Evolutionary conservation across 305 asterid species (phyloP), one percentile per base, ranked within the genome.

Genomic region (Fraxinus greggii): DNA sequence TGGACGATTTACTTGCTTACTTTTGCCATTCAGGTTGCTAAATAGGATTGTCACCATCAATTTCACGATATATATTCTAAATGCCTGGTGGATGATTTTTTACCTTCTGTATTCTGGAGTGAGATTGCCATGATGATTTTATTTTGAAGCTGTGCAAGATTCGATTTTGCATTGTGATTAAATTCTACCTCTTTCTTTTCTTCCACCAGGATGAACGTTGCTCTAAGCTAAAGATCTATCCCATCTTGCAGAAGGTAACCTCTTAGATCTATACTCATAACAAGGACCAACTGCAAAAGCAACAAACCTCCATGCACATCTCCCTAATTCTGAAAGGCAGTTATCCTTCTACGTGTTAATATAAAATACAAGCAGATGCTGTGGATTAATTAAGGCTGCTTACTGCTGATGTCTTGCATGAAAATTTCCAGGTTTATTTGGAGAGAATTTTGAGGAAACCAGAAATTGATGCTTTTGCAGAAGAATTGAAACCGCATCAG

Each of bases 401-500:
- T 40, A 72, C 51, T 8, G 54, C 29, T 86, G 74, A 75, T 48
- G 75, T 82, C 75, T 85, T 76, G 38, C 78, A 19, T 85, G 87
- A 23, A 38, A 70, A 78, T 89, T 81, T 78, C 75, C 88, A 93
- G 99, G 99, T 95, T 80, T 95, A 95, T 90, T 89, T 95, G 84
- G 99, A 95, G 88, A 94, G 99, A 79, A 95, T 95, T 80, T 88
- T 95, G 91, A 94, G 99, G 85, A 94, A 90, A 88, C 97, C 96
- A 19, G 99, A 95, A 90, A 95, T 95, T 82, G 98, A 95, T 87
- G 99, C 98, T 2, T 95, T 95, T 88, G 92, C 98, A 73, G 97
- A 95, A 87, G 99, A 94, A 87, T 84, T 95, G 87, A 95, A 93
- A 88, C 99, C 98, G 72, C 99, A 95, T 86, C 99, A 95, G 99